Conservation (phyloP, 768 basidiomycete genomes). For the Infundibulicybe gibba region DNA sequence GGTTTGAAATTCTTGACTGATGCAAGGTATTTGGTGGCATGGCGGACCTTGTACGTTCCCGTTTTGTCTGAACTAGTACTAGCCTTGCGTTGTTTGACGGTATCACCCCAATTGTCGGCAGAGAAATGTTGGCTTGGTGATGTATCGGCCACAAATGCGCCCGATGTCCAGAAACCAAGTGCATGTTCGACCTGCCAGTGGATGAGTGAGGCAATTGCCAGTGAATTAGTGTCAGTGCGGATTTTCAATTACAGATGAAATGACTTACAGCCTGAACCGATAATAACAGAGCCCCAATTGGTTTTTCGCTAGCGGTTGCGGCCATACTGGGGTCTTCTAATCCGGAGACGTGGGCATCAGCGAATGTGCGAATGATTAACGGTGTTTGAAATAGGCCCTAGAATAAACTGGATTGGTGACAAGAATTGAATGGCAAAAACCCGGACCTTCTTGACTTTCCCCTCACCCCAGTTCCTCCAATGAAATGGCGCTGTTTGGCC, state of each 20-base stretch:
- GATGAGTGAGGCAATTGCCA: too few relatives aligned
- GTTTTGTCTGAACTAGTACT: not conserved
- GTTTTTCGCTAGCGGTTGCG: conserved; percentile 1
- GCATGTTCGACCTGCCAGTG: too few relatives aligned
- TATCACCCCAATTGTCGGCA: conserved; percentile 12
- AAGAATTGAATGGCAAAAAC: too few relatives aligned
- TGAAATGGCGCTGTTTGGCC: not conserved
- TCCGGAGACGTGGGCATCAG: conserved; percentile 8
- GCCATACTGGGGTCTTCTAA: too few relatives aligned
- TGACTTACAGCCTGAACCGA: conserved; percentile 10
- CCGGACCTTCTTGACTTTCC: not conserved
- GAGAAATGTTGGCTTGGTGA: conserved; percentile 5
- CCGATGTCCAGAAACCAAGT: too few relatives aligned
- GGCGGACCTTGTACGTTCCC: not conserved
- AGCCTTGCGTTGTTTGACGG: not conserved
- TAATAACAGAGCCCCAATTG: conserved; percentile 9
- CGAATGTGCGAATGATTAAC: conserved; percentile 11
- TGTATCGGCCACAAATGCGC: not conserved
- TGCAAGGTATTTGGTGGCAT: not conserved
- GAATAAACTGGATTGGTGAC: not conserved
- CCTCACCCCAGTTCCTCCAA: not conserved
- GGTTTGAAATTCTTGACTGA: not conserved
- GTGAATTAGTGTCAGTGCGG: too few relatives aligned
- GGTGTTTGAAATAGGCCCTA: conserved; percentile 12
- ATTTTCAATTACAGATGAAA: not conserved